Evolutionary conservation across 305 asterid species (phyloP).

Genomic region (Euphrasia arctica): DNA sequence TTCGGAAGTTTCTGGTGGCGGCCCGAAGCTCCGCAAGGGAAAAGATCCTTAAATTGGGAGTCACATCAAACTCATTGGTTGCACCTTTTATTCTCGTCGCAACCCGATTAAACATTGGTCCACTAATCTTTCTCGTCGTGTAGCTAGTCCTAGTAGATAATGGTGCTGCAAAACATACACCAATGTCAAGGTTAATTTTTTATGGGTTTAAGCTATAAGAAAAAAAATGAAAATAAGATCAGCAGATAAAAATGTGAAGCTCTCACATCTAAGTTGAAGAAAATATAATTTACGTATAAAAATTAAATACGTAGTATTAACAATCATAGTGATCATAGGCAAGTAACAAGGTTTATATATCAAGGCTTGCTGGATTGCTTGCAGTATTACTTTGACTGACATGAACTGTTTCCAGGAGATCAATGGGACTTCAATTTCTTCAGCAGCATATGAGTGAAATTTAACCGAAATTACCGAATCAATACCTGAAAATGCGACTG

Average conservation of each 20-base stretch:
- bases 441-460: background rate
- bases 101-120: no score
- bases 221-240: background rate
- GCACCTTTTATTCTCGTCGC: background rate
- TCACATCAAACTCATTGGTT: background rate
- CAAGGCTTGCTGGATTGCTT: background rate
- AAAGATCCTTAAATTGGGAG: slow-evolving; percentile 2
- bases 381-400: background rate
- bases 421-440: background rate
- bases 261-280: background rate
- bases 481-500: slow-evolving; percentile 32
- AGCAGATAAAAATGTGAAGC: background rate
- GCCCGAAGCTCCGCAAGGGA: slow-evolving; percentile 52
- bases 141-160: background rate
- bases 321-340: background rate
- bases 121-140: background rate
- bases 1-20: slow-evolving; percentile 68
- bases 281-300: background rate
- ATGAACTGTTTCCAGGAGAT: background rate
- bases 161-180: slow-evolving; percentile 1
- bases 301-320: background rate
- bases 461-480: background rate
- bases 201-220: background rate
- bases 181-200: background rate
- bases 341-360: background rate